A percentile compares a stretch with the other conserved stretches of the same genome.
phyloP scores from a whole-genome alignment of 1,284 basidiomycete species.

The Cutaneotrichosporon arboriforme region DNA sequence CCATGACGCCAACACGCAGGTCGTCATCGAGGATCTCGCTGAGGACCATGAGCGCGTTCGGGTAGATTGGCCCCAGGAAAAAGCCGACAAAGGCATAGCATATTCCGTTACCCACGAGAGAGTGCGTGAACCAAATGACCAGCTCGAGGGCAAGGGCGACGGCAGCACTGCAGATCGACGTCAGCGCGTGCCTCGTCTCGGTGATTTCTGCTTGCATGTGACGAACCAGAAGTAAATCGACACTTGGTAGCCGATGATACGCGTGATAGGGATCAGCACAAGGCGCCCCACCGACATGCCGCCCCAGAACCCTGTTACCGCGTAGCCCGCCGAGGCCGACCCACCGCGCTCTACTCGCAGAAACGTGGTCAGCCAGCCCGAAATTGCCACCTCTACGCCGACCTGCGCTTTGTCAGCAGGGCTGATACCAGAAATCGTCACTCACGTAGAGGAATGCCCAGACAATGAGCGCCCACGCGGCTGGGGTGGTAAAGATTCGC shows the following conservation, averaged over 20 bases:
- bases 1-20: conserved; percentile 58
- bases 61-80: conserved; percentile 54
- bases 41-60: conserved; percentile 58
- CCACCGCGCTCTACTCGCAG: conserved; percentile 18
- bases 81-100: conserved; percentile 57
- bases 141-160: conserved; percentile 50
- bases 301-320: conserved; percentile 23
- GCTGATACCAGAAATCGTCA: neutral
- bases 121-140: conserved; percentile 58
- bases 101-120: conserved; percentile 53
- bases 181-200: too few relatives aligned
- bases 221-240: conserved; percentile 22
- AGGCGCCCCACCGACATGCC: conserved; percentile 23
- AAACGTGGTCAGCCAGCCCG: conserved; percentile 14
- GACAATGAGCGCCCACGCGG: conserved; percentile 7
- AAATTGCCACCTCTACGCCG: conserved; percentile 14
- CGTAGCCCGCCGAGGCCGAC: conserved; percentile 15
- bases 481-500: conserved; percentile 14
- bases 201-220: neutral
- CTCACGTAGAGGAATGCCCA: conserved; percentile 18
- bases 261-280: conserved; percentile 23
- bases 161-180: neutral
- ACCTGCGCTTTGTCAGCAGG: conserved; percentile 2
- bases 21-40: conserved; percentile 56
- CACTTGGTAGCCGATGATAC: conserved; percentile 20